Base-by-base conservation (phyloP, 305 asterid species). In the Fraxinus velutina region DNA sequence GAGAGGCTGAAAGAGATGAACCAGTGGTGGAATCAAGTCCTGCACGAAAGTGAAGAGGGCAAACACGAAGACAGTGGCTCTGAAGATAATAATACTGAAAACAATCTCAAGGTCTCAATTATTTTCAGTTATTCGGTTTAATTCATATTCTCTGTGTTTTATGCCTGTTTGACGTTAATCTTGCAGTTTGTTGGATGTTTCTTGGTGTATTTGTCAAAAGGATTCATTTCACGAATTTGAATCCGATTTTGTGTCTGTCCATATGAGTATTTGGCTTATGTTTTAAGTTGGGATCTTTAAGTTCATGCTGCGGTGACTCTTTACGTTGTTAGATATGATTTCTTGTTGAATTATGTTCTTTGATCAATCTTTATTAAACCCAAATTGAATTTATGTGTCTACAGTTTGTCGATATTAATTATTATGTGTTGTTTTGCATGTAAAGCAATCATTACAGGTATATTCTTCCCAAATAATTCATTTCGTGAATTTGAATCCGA, bases 1-100 rank as follows among this genome's bases (percentile, higher is more conserved):
- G 86, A 85, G 50, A 60, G 84, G 78, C 22, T 90, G 86, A 83
- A 22, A 13, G 87, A 84, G 76, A 88, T 89, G 89, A 83, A 78
- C 42, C 80, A 87, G 32, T 87, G 90, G 90, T 82, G 87, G 85
- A 80, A 82, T 76, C 80, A 83, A 33, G 86, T 88, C 0, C 81
- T 85, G 17, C 34, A 19, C 8, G 93, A 89, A 80, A 82, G 78
- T 2, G 88, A 85, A 0, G 86, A 80, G 24, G 90, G 80, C 55
- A 84, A 83, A 13, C 33, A 74, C 6, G 81, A 80, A 44, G 78
- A 77, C 6, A n/a, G 36, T 5, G 10, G n/a, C 15, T 12, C 77
- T 29, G 75, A 82, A 57, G 44, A 57, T 30, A 15, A 74, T 66
- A 57, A 21, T 52, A 15, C 5, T 27, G 79, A 76, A 29, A 47